Percentiles rank a stretch among this genome's conserved stretches.
These are phyloP conservation scores for Stagonosporopsis chrysanthemi DNA, from an alignment of 2,329 filamentous ascomycete genomes.

Conservation along the genomic window DNA sequence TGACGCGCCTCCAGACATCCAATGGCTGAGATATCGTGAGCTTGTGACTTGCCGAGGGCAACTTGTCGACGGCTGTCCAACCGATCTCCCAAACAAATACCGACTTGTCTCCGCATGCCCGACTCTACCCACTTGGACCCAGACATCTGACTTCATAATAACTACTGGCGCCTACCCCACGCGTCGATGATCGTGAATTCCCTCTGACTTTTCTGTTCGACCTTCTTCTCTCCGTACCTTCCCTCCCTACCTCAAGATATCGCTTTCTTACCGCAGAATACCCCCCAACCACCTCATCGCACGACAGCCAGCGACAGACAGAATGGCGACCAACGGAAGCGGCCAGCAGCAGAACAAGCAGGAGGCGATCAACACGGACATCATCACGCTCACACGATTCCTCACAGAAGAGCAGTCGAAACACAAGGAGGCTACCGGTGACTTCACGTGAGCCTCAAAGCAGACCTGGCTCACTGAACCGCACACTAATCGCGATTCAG, in stretches of 20 bases:
- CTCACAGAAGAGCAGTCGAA: constrained; percentile 95
- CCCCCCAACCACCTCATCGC: neutral
- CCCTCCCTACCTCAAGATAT: constrained; percentile 8
- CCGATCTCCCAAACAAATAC: constrained; percentile 42
- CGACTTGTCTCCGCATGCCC: constrained; percentile 47
- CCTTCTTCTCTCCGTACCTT: constrained; percentile 9
- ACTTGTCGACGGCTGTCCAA: constrained; percentile 25
- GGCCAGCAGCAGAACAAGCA: constrained; percentile 56
- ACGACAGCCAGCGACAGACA: neutral
- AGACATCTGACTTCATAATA: constrained; percentile 41
- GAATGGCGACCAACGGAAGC: constrained; percentile 54
- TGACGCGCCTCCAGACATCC: constrained; percentile 1
- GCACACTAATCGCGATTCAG: constrained; percentile 56
- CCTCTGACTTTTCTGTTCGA: constrained; percentile 14
- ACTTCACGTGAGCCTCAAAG: constrained; percentile 78
- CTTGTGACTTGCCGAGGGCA: constrained; percentile 46
- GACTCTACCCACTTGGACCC: constrained; percentile 49
- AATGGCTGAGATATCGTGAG: constrained; percentile 35
- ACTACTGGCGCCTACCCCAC: constrained; percentile 27
- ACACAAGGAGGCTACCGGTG: constrained; percentile 92
- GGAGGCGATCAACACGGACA: constrained; percentile 93
- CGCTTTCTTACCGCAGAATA: constrained; percentile 2
- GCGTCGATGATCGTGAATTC: constrained; percentile 23
- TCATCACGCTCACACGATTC: constrained; percentile 93
- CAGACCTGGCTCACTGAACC: neutral